Percentiles rank a stretch among this genome's conserved stretches.
Conservation (phyloP, 2,329 filamentous ascomycete species). For the Penicillium sp. region DNA sequence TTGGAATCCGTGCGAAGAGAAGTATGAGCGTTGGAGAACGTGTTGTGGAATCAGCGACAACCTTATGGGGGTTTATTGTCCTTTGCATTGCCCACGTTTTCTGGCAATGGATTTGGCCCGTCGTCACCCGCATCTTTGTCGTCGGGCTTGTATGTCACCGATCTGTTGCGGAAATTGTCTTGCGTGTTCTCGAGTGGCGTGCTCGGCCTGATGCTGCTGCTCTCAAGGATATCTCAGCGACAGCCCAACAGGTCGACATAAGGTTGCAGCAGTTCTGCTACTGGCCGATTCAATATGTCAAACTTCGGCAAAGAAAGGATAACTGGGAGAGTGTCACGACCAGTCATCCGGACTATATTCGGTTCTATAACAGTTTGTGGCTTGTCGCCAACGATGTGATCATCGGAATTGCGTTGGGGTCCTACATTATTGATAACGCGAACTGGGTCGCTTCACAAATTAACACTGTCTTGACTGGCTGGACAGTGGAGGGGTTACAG, state of each 20-base stretch:
- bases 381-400: conserved; percentile 97
- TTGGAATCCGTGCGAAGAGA: conserved; percentile 71
- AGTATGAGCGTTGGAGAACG: conserved; percentile 86
- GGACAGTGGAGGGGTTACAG: conserved; percentile 80
- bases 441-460: conserved; percentile 73
- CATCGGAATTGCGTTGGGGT: conserved; percentile 90
- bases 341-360: conserved; percentile 93
- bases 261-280: conserved; percentile 96
- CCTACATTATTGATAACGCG: conserved; percentile 93
- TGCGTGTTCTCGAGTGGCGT: conserved; percentile 77
- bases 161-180: conserved; percentile 66
- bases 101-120: conserved; percentile 66
- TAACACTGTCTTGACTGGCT: conserved; percentile 63
- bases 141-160: conserved; percentile 70
- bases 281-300: conserved; percentile 94
- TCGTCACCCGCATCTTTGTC: conserved; percentile 65
- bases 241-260: conserved; percentile 94
- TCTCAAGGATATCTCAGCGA: conserved; percentile 89
- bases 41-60: conserved; percentile 85
- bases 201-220: conserved; percentile 68
- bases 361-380: conserved; percentile 98
- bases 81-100: conserved; percentile 62
- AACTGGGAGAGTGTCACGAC: conserved; percentile 95
- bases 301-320: conserved; percentile 74
- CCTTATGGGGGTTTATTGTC: conserved; percentile 67